Base-by-base conservation (phyloP, 768 basidiomycete species). In the Suillus ampliporus region DNA sequence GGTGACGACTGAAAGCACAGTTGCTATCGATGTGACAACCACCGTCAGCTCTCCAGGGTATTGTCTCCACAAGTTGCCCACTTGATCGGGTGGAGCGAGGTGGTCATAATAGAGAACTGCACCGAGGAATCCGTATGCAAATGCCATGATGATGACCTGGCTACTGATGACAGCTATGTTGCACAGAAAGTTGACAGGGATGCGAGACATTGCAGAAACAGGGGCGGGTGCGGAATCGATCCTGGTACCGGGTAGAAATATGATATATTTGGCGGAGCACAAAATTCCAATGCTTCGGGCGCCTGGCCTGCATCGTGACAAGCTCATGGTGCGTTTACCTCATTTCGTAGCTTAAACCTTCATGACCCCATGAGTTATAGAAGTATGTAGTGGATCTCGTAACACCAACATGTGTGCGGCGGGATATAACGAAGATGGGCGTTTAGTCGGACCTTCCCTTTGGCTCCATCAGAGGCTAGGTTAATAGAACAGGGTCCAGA, bases 111-210 rank as follows among this genome's bases (percentile, higher is more conserved):
- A 48, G 17, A 58, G 23, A 52, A 63, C 46, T 1, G 62, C 58
- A 50, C 37, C 40, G 6, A 63, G 62, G 40, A 63, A 63, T 19
- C 62, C 58, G 38, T 58, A 63, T 21, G 44, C 58, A 43, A 63
- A 63, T 28, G 48, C 47, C n/a, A 63, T 38, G 7, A 63, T 37
- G 2, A 63, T 2, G 19, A 51, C 31, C 19, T 51, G 50, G 11
- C 10, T 51, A 11, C 10, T 7, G 50, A 51, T 51, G 17, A 51
- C 5, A 19, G 26, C 5, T 31, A 17, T 51, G 28, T 19, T 17
- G 28, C 28, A 17, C 28, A n/a, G 9, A 6, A 51, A 51, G 17
- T 51, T 31, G 28, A 17, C 4, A 10, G 17, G 28, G 2, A 28
- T 2, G 4, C 19, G 50, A 31, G 0, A 31, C 28, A 51, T 19